Conservation (phyloP, 805 yeast species). For the Saturnispora mendoncae region DNA sequence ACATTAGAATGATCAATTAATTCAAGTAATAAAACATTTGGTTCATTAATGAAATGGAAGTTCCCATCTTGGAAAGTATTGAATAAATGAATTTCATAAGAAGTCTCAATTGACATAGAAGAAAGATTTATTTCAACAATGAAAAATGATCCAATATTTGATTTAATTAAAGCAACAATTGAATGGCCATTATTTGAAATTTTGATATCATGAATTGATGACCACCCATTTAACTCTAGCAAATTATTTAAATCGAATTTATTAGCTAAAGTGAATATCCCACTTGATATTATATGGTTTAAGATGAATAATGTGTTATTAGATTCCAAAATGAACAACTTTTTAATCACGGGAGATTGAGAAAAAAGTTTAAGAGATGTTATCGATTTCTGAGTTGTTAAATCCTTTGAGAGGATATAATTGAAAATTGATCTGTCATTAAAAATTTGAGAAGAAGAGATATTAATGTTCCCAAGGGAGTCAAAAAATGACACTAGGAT, state of each 20-base stretch:
- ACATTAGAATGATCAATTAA: background rate
- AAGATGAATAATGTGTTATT: slow-evolving; percentile 34
- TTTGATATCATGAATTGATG: slow-evolving; percentile 2
- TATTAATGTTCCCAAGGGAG: slow-evolving; percentile 50
- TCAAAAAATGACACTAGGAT: slow-evolving; percentile 57
- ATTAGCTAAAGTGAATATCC: slow-evolving; percentile 8
- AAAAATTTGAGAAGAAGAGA: slow-evolving; percentile 19
- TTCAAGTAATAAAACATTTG: background rate
- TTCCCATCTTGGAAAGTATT: background rate
- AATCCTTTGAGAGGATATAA: slow-evolving; percentile 15
- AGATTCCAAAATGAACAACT: slow-evolving; percentile 37
- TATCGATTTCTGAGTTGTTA: slow-evolving; percentile 35
- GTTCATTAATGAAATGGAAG: background rate
- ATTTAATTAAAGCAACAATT: background rate
- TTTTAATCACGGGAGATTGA: slow-evolving; percentile 40
- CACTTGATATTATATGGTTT: slow-evolving; percentile 28
- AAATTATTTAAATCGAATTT: slow-evolving; percentile 3
- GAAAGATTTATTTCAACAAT: background rate
- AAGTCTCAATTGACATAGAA: background rate
- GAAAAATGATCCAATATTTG: background rate
- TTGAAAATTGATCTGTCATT: slow-evolving; percentile 12
- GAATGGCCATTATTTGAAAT: background rate
- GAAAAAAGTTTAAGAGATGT: slow-evolving; percentile 39
- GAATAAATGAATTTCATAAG: background rate
- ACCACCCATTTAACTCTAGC: background rate